phyloP scores from a whole-genome alignment of 2,329 filamentous ascomycete genomes.

The Fusarium fracticaudum region DNA sequence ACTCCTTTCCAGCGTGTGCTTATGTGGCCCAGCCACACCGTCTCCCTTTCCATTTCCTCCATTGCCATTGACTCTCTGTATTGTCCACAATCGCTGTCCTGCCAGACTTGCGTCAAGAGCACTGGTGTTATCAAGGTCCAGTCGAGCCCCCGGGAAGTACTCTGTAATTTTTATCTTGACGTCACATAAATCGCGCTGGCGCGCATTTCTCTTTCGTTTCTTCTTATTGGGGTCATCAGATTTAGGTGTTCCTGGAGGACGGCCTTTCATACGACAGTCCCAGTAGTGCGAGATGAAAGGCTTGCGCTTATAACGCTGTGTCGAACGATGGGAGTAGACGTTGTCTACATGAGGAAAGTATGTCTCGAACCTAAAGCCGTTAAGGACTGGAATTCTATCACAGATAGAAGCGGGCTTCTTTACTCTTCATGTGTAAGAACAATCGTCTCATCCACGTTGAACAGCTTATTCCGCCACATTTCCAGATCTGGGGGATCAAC shows the following conservation, averaged over 20 bases:
- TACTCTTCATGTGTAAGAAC: slow-evolving; percentile 79
- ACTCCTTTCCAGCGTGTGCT: slow-evolving; percentile 76
- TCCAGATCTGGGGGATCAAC: slow-evolving; percentile 73
- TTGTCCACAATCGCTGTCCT: slow-evolving; percentile 73
- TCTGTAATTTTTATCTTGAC: slow-evolving; percentile 90
- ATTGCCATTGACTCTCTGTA: slow-evolving; percentile 81
- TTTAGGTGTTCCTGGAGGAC: slow-evolving; percentile 81
- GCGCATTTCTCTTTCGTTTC: slow-evolving; percentile 79
- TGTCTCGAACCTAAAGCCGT: slow-evolving; percentile 70
- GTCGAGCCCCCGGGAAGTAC: slow-evolving; percentile 69
- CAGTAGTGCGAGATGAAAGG: slow-evolving; percentile 87
- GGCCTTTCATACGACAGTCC: slow-evolving; percentile 84
- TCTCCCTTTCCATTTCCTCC: slow-evolving; percentile 77
- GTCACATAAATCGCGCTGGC: slow-evolving; percentile 82
- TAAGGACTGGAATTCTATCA: neutral
- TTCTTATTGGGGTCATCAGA: slow-evolving; percentile 83
- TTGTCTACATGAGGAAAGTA: slow-evolving; percentile 89
- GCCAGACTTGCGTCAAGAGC: slow-evolving; percentile 41
- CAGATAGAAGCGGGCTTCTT: neutral
- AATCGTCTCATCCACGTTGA: slow-evolving; percentile 78
- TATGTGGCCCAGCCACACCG: slow-evolving; percentile 76
- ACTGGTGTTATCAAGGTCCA: slow-evolving; percentile 39
- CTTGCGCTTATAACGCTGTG: slow-evolving; percentile 82
- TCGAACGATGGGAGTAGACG: slow-evolving; percentile 84
- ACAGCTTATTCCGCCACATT: slow-evolving; percentile 76